phyloP scores from a whole-genome alignment of 768 basidiomycete genomes.

The Trametes maxima region DNA sequence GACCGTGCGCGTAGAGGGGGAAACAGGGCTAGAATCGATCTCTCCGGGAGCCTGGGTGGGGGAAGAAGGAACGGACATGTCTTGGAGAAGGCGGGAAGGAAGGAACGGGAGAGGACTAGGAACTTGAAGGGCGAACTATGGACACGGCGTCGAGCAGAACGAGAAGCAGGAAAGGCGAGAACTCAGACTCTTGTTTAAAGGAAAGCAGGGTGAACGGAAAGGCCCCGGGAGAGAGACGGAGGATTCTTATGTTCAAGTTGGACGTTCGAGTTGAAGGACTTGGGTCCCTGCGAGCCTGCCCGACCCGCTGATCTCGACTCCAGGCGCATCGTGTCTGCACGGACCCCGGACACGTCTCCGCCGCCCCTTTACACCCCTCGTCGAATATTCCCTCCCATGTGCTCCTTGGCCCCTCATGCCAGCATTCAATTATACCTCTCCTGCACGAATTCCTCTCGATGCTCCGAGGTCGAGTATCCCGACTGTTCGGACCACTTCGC shows the following conservation, averaged over 20 bases:
- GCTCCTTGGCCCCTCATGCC: not conserved
- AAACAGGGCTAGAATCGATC: slow-evolving; percentile 13
- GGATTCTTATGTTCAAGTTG: slow-evolving; percentile 23
- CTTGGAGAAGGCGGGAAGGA: slow-evolving; percentile 12
- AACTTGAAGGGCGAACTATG: too few relatives aligned
- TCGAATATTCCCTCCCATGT: not conserved
- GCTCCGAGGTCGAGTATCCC: not conserved
- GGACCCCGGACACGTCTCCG: slow-evolving; percentile 14
- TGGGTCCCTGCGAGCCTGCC: not conserved
- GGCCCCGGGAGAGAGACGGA: slow-evolving; percentile 13
- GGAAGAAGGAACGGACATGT: slow-evolving; percentile 22
- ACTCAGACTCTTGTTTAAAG: not conserved
- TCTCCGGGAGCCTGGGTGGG: slow-evolving; percentile 19
- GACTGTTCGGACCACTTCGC: not conserved
- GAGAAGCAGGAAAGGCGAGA: not conserved
- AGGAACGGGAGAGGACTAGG: not conserved
- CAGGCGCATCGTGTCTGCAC: not conserved
- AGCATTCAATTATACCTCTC: not conserved
- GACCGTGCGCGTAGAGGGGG: slow-evolving; percentile 58
- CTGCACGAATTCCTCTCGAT: not conserved
- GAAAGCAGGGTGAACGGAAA: slow-evolving; percentile 22
- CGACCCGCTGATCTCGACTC: slow-evolving; percentile 1
- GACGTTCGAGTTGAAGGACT: slow-evolving; percentile 10
- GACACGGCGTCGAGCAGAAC: slow-evolving; percentile 3
- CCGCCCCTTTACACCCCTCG: not conserved